Evolutionary conservation across 2,329 filamentous ascomycete genomes (phyloP).

Genomic region (Fusarium ramigenum): DNA sequence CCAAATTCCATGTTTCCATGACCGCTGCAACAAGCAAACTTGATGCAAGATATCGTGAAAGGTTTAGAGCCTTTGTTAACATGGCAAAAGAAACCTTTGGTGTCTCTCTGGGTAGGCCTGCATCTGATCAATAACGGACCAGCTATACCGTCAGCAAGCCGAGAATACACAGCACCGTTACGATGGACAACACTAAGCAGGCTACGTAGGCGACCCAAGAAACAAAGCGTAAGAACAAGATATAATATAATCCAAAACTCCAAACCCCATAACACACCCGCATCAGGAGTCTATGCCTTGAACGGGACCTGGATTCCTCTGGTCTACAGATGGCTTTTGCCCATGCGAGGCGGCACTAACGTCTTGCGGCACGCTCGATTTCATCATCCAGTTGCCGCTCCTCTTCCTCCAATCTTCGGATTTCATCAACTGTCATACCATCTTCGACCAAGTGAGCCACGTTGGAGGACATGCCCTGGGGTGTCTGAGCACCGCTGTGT

Average conservation of each 20-base stretch:
- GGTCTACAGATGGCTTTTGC: constrained; percentile 5
- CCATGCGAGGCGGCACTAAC: constrained; percentile 30
- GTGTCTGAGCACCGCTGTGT: constrained; percentile 37
- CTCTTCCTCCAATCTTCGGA: constrained; percentile 65
- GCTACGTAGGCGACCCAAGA: constrained; percentile 18
- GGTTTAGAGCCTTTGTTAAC: constrained; percentile 1
- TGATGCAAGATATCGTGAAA: background rate
- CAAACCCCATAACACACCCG: constrained; percentile 31
- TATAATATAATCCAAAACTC: constrained; percentile 37
- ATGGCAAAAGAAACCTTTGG: constrained; percentile 21
- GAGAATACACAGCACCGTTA: constrained; percentile 11
- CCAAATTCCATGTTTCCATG: constrained; percentile 1
- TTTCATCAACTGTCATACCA: constrained; percentile 68
- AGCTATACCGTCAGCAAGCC: background rate
- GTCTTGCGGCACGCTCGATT: constrained; percentile 57
- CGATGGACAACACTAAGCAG: constrained; percentile 25
- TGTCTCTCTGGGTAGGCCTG: constrained; percentile 30
- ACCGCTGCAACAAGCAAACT: constrained; percentile 8
- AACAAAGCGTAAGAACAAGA: constrained; percentile 16
- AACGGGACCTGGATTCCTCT: background rate
- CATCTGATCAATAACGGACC: constrained; percentile 3
- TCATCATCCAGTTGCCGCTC: constrained; percentile 66
- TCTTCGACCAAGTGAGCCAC: constrained; percentile 66
- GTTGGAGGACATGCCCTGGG: constrained; percentile 47
- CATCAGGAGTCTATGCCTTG: constrained; percentile 15